Conservation (phyloP, 2,329 filamentous ascomycete genomes). For the Seiridium cupressi region DNA sequence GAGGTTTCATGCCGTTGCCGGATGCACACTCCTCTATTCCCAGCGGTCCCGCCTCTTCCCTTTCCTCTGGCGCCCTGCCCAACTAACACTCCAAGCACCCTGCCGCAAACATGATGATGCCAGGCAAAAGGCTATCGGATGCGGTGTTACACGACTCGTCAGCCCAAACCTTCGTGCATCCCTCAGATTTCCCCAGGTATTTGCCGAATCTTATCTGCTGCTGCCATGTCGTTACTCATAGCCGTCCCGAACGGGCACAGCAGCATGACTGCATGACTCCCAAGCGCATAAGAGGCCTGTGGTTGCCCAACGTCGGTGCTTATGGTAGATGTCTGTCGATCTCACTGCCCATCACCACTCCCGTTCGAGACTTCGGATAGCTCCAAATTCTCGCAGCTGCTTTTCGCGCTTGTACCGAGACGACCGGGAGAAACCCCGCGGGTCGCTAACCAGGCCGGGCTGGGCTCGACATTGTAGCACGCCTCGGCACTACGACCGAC, state of each 20-base stretch:
- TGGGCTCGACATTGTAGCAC: background rate
- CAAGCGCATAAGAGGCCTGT: no score
- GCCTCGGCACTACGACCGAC: background rate
- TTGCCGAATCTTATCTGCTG: background rate
- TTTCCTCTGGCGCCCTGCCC: background rate
- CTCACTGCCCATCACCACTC: no score
- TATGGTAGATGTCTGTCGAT: no score
- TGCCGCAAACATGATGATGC: background rate
- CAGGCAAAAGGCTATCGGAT: background rate
- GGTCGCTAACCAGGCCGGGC: background rate
- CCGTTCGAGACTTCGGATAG: no score
- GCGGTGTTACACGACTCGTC: constrained; percentile 1
- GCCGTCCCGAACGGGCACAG: background rate
- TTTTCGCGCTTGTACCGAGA: no score
- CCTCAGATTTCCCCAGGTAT: background rate
- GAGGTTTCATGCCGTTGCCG: background rate
- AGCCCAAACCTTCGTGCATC: background rate
- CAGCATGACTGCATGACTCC: background rate
- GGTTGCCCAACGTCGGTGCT: no score
- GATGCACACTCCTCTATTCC: background rate
- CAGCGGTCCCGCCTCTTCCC: background rate
- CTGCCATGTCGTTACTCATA: background rate
- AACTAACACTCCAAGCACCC: background rate
- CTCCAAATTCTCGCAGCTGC: no score
- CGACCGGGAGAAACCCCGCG: background rate